These are phyloP conservation scores for Endotrypanum monterogeii DNA, from an alignment of 208 protist genomes.

Conservation along the genomic window DNA sequence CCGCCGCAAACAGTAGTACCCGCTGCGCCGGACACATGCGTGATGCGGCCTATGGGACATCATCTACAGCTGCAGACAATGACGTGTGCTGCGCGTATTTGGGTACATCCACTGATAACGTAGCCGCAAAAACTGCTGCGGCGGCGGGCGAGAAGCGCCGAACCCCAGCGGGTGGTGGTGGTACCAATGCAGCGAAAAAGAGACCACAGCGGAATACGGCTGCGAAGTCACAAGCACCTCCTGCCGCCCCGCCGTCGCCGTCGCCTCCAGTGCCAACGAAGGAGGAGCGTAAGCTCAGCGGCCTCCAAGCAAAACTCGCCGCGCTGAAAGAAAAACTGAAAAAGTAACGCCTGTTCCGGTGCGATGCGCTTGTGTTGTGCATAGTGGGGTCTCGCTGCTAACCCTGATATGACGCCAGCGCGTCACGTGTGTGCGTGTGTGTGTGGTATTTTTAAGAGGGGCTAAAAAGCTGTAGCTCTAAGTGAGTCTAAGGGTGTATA, in stretches of 20 bases:
- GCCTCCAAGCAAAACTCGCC: conserved; percentile 80
- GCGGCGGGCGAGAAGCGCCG: neutral
- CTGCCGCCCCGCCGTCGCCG: conserved; percentile 22
- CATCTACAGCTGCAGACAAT: neutral
- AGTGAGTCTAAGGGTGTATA: neutral
- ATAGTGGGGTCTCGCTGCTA: neutral
- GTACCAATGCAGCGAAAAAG: conserved; percentile 10
- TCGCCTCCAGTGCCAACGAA: conserved; percentile 63
- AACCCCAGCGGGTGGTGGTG: neutral
- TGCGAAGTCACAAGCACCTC: conserved; percentile 15
- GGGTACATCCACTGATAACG: neutral
- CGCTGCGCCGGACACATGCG: neutral
- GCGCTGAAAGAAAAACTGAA: conserved; percentile 84
- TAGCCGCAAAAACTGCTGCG: neutral
- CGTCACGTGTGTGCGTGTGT: neutral
- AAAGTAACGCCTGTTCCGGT: conserved; percentile 25
- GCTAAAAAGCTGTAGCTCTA: neutral
- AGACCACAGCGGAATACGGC: conserved; percentile 1
- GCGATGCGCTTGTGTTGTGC: neutral
- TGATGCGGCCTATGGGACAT: conserved; percentile 5
- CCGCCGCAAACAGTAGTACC: neutral
- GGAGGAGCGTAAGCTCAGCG: conserved; percentile 81
- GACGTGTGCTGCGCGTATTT: neutral
- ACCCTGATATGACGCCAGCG: neutral
- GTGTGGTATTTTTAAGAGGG: neutral